Evolutionary conservation across 495 filamentous ascomycete species (phyloP).

Genomic region (Collariella sp.): DNA sequence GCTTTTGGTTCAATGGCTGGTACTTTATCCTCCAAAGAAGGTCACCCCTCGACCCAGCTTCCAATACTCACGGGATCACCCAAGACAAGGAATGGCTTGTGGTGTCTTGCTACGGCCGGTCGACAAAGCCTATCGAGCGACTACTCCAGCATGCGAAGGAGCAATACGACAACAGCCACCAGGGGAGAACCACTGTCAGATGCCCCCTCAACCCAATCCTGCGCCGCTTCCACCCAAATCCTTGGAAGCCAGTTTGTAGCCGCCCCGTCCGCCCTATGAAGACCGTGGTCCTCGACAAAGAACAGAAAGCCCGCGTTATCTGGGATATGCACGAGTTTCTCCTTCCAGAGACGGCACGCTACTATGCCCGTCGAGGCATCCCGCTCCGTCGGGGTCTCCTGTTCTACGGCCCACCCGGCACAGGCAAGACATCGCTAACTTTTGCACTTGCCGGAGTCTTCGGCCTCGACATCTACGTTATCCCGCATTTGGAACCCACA

Average conservation of each 20-base stretch:
- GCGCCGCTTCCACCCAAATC: conserved; percentile 31
- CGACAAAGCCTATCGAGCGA: conserved; percentile 51
- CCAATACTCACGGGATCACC: conserved; percentile 19
- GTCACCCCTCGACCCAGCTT: conserved; percentile 26
- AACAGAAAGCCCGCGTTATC: conserved; percentile 62
- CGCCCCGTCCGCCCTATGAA: conserved; percentile 66
- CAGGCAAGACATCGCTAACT: conserved; percentile 51
- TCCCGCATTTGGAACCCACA: conserved; percentile 51
- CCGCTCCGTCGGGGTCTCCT: conserved; percentile 86
- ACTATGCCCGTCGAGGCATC: conserved; percentile 81
- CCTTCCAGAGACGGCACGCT: conserved; percentile 58
- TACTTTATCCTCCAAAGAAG: conserved; percentile 34
- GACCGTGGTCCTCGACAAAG: conserved; percentile 72
- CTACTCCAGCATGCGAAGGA: conserved; percentile 49
- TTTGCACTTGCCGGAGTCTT: conserved; percentile 64
- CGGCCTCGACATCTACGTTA: conserved; percentile 59
- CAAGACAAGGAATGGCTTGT: conserved; percentile 34
- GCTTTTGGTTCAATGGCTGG: conserved; percentile 34
- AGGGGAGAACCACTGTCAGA: conserved; percentile 43
- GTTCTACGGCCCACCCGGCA: conserved; percentile 66
- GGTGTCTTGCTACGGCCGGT: conserved; percentile 38
- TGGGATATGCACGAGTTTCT: conserved; percentile 85
- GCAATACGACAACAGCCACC: conserved; percentile 38
- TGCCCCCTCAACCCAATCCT: conserved; percentile 32
- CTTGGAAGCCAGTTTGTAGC: conserved; percentile 58